Evolutionary conservation across 345 rosid species (phyloP).

Genomic region (Linum tenue): DNA sequence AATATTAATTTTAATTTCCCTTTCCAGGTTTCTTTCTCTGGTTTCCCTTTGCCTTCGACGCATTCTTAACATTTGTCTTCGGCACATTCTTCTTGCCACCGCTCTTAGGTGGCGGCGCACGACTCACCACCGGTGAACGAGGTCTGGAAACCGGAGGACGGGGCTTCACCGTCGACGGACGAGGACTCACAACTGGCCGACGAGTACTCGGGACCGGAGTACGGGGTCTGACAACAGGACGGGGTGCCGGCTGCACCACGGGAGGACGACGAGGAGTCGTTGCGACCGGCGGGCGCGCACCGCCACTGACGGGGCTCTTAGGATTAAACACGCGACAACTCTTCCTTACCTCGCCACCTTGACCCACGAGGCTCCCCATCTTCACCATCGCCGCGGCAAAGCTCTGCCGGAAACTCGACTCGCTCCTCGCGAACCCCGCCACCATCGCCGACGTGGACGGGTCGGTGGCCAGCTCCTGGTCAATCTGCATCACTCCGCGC

Average conservation of each 20-base stretch:
- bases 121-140: too few relatives aligned
- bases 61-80: too few relatives aligned
- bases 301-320: background rate
- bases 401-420: slow-evolving; percentile 24
- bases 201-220: background rate
- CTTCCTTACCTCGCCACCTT: slow-evolving; percentile 47
- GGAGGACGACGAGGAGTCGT: too few relatives aligned
- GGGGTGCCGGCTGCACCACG: background rate
- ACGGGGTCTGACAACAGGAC: background rate
- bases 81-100: too few relatives aligned
- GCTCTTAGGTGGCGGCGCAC: too few relatives aligned
- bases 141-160: too few relatives aligned
- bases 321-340: slow-evolving; percentile 48
- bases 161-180: too few relatives aligned
- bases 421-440: slow-evolving; percentile 28
- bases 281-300: too few relatives aligned
- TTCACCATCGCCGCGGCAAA: slow-evolving; percentile 57
- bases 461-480: slow-evolving; percentile 49
- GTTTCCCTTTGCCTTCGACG: too few relatives aligned
- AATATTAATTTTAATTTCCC: too few relatives aligned
- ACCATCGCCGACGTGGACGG: slow-evolving; percentile 34
- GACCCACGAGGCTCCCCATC: slow-evolving; percentile 45
- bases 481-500: slow-evolving; percentile 52
- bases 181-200: background rate
- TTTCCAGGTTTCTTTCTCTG: too few relatives aligned